Conservation (phyloP, 257 asterid genomes). For the Nicotiana attenuata region DNA sequence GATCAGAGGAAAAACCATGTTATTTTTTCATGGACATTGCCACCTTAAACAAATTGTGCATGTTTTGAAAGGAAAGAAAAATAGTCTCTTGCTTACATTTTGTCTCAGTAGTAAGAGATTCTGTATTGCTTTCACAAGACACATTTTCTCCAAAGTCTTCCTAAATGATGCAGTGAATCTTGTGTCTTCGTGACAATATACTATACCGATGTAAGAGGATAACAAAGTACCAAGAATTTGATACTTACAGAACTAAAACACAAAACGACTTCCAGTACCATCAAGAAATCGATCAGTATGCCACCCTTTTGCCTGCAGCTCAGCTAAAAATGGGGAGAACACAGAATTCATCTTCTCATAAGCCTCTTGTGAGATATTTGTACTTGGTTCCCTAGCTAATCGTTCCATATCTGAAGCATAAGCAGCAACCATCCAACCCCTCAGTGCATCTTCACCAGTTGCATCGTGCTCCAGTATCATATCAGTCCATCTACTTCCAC, state of each 20-base stretch:
- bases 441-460: slow-evolving; percentile 83
- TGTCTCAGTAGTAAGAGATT: too few relatives aligned
- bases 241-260: slow-evolving; percentile 25
- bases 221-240: not conserved
- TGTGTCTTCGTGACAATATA: not conserved
- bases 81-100: too few relatives aligned
- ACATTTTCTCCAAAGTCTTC: too few relatives aligned
- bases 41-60: too few relatives aligned
- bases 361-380: slow-evolving; percentile 39
- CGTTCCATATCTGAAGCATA: slow-evolving; percentile 60
- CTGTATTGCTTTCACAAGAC: too few relatives aligned
- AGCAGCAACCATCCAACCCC: slow-evolving; percentile 99
- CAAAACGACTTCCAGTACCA: slow-evolving; percentile 77
- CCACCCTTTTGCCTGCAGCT: slow-evolving; percentile 91
- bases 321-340: slow-evolving; percentile 55
- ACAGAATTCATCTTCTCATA: slow-evolving; percentile 56
- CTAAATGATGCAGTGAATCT: not conserved
- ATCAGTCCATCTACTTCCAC: slow-evolving; percentile 54
- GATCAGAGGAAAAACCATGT: too few relatives aligned
- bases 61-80: too few relatives aligned
- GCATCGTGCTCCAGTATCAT: slow-evolving; percentile 79
- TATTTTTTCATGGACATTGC: too few relatives aligned
- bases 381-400: slow-evolving; percentile 13
- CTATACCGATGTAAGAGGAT: not conserved
- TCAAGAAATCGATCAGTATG: slow-evolving; percentile 93